These are phyloP conservation scores for Diaporthe vaccinii DNA, from an alignment of 2,329 filamentous ascomycete species.

Conservation along the genomic window DNA sequence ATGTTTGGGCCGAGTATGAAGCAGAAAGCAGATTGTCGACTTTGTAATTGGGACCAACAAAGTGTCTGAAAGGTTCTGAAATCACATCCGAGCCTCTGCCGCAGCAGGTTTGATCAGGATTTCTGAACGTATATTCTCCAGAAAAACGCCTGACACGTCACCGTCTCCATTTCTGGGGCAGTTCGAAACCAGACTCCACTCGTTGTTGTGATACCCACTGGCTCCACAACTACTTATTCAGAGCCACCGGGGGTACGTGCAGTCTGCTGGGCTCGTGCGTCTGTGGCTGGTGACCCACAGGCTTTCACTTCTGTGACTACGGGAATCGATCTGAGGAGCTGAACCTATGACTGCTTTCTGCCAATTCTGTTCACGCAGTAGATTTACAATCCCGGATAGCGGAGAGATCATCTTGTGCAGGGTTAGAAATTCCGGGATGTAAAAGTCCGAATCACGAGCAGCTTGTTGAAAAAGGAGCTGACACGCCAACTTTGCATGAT, in stretches of 20 bases:
- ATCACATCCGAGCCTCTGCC: background rate
- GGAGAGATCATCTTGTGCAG: background rate
- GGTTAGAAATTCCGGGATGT: background rate
- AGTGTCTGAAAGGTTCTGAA: background rate
- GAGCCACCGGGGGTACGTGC: conserved; percentile 18
- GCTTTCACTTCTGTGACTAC: background rate
- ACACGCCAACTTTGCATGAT: no score
- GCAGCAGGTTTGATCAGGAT: background rate
- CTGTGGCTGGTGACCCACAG: background rate
- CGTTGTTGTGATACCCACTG: conserved; percentile 27
- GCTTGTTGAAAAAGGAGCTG: no score
- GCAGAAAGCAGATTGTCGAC: background rate
- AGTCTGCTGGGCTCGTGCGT: conserved; percentile 7
- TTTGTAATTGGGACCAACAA: background rate
- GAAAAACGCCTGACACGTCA: conserved; percentile 33
- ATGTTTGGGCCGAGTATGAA: background rate
- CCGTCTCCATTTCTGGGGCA: conserved; percentile 27
- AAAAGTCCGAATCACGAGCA: accelerated
- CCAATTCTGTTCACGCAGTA: no score
- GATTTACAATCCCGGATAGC: background rate
- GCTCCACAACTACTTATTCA: conserved; percentile 37
- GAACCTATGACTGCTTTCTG: background rate
- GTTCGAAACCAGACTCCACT: conserved; percentile 33
- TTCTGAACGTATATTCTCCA: background rate
- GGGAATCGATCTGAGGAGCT: background rate